Evolutionary conservation across 2,329 filamentous ascomycete genomes (phyloP).

Genomic region (Calycina marina): DNA sequence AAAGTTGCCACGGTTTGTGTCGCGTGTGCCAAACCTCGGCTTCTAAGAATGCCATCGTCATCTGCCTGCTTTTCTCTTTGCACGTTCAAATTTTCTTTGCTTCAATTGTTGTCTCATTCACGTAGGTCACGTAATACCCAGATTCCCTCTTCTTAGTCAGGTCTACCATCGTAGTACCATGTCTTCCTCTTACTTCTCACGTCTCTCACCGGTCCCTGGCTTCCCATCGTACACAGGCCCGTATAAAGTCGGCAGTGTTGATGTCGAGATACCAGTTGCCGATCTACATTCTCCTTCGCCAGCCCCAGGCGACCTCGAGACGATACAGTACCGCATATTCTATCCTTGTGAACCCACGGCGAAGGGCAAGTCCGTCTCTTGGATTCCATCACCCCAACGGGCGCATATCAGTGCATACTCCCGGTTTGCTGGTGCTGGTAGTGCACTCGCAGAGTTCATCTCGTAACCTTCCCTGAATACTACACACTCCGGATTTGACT

Average conservation of each 20-base stretch:
- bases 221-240: slow-evolving; percentile 67
- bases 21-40: too few relatives aligned
- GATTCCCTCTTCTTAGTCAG: too few relatives aligned
- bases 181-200: slow-evolving; percentile 25
- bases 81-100: too few relatives aligned
- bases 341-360: slow-evolving; percentile 49
- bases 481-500: background rate
- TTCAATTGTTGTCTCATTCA: too few relatives aligned
- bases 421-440: slow-evolving; percentile 55
- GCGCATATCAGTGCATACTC: slow-evolving; percentile 63
- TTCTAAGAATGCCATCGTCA: too few relatives aligned
- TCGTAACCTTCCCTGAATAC: slow-evolving; percentile 32
- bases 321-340: slow-evolving; percentile 68
- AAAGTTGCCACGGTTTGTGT: too few relatives aligned
- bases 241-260: slow-evolving; percentile 64
- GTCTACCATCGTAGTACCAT: too few relatives aligned
- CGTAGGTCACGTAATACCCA: too few relatives aligned
- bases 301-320: slow-evolving; percentile 45
- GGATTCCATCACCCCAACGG: slow-evolving; percentile 66
- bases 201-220: slow-evolving; percentile 51
- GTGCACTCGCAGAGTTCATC: slow-evolving; percentile 40
- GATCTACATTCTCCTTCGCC: slow-evolving; percentile 40
- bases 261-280: slow-evolving; percentile 62
- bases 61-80: too few relatives aligned
- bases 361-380: slow-evolving; percentile 42